A percentile compares a stretch with the other conserved stretches of the same genome.
Conservation (phyloP, 768 basidiomycete species). For the Gyrodon lividus region DNA sequence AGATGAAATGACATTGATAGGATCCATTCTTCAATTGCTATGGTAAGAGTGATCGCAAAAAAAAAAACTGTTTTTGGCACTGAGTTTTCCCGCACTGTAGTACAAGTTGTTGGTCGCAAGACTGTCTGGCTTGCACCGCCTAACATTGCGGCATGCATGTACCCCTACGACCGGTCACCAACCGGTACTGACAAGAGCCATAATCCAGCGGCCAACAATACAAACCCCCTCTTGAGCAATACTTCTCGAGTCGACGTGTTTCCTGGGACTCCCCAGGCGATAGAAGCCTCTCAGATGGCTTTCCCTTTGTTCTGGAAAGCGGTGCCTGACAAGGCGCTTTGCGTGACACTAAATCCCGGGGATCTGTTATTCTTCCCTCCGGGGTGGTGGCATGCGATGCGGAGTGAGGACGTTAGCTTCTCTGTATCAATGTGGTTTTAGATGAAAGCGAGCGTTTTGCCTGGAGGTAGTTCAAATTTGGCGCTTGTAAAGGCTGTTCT, state of each 20-base stretch:
- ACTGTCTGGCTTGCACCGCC: constrained; percentile 92
- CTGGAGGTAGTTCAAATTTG: constrained; percentile 18
- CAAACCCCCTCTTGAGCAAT: constrained; percentile 62
- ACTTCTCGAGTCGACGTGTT: constrained; percentile 87
- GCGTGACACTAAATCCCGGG: constrained; percentile 69
- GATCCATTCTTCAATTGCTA: constrained; percentile 95
- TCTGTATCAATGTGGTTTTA: constrained; percentile 94
- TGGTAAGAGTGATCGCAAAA: constrained; percentile 45
- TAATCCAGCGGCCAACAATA: constrained; percentile 40
- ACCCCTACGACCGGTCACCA: constrained; percentile 41
- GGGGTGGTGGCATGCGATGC: constrained; percentile 95
- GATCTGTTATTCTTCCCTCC: constrained; percentile 89
- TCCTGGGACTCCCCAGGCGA: constrained; percentile 19
- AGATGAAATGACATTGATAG: constrained; percentile 38
- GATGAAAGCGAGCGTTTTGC: constrained; percentile 28
- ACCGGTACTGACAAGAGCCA: constrained; percentile 19
- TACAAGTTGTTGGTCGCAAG: constrained; percentile 87
- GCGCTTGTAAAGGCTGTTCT: constrained; percentile 1
- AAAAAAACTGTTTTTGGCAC: constrained; percentile 4
- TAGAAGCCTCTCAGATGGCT: constrained; percentile 18
- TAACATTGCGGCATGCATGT: constrained; percentile 52
- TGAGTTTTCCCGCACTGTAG: constrained; percentile 37
- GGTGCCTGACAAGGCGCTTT: constrained; percentile 60
- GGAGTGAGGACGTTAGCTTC: constrained; percentile 76
- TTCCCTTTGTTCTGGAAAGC: constrained; percentile 55